Evolutionary conservation across 768 basidiomycete species (phyloP).

Genomic region (Lactifluus rugatus): DNA sequence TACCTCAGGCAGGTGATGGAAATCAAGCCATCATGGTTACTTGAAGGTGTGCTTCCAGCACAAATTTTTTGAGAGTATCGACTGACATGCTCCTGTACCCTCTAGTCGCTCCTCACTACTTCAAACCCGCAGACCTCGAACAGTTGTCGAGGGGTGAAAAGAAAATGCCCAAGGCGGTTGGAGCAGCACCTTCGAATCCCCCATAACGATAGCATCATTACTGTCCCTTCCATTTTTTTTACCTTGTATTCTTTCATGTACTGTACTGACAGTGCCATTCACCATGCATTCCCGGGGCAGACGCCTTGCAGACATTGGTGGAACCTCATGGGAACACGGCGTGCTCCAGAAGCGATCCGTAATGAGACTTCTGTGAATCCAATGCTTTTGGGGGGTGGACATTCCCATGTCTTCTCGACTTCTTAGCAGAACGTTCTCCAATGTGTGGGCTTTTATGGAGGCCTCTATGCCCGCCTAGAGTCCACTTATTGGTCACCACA

Average conservation of each 20-base stretch:
- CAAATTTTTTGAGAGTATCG: conserved; percentile 2
- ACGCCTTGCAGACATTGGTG: background rate
- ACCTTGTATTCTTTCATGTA: background rate
- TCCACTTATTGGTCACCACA: background rate
- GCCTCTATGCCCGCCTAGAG: background rate
- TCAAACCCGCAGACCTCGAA: conserved; percentile 77
- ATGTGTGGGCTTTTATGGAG: background rate
- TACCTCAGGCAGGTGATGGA: conserved; percentile 99
- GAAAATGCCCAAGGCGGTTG: conserved; percentile 87
- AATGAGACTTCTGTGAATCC: background rate
- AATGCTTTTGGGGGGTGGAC: background rate
- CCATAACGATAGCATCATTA: conserved; percentile 8
- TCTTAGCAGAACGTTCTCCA: background rate
- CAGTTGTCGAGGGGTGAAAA: conserved; percentile 73
- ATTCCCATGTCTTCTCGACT: background rate
- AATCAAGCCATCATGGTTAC: conserved; percentile 88
- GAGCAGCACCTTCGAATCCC: conserved; percentile 20
- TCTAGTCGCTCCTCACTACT: conserved; percentile 91
- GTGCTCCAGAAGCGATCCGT: background rate
- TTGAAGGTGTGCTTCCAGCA: conserved; percentile 58
- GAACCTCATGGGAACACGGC: background rate
- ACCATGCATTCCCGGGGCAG: background rate
- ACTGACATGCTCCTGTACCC: background rate
- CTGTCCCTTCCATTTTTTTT: background rate
- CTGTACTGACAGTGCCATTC: conserved; percentile 1